phyloP scores from a whole-genome alignment of 2,329 filamentous ascomycete species.

The Penicillium sp. region DNA sequence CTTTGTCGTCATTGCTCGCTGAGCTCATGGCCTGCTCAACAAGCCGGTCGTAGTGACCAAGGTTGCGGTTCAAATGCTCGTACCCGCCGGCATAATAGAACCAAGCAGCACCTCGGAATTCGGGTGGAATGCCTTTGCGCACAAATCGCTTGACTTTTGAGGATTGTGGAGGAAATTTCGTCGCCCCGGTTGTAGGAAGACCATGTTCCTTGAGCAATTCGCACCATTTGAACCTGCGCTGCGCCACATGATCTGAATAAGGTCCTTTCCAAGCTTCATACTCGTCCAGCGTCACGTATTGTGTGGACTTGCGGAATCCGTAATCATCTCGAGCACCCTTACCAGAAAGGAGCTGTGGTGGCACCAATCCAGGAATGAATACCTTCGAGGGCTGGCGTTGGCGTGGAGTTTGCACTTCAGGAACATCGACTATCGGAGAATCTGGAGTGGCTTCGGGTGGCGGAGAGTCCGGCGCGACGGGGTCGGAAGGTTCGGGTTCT shows the following conservation, averaged over 20 bases:
- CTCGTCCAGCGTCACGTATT: conserved; percentile 72
- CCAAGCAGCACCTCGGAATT: conserved; percentile 95
- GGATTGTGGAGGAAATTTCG: conserved; percentile 75
- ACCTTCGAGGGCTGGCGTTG: conserved; percentile 29
- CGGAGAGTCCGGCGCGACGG: conserved; percentile 7
- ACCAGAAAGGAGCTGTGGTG: conserved; percentile 36
- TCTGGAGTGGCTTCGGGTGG: conserved; percentile 9
- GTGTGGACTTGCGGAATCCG: conserved; percentile 85
- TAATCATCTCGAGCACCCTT: conserved; percentile 70
- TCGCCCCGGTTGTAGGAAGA: conserved; percentile 69
- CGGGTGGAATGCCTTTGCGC: conserved; percentile 88
- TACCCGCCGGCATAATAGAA: conserved; percentile 94
- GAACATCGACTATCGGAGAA: conserved; percentile 2
- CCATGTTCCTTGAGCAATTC: conserved; percentile 74
- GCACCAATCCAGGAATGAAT: conserved; percentile 38
- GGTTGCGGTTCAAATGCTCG: conserved; percentile 71
- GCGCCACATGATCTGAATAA: conserved; percentile 74
- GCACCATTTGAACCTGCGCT: conserved; percentile 80
- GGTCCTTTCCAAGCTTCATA: conserved; percentile 79
- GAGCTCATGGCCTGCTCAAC: conserved; percentile 65
- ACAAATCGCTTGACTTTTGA: conserved; percentile 87
- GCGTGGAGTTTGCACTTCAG: conserved; percentile 7
- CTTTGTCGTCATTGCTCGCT: conserved; percentile 71
- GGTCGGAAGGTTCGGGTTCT: conserved; percentile 7
- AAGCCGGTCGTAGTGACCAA: conserved; percentile 73